Evolutionary conservation across 305 asterid species (phyloP).

Genomic region (Fraxinus latifolia): DNA sequence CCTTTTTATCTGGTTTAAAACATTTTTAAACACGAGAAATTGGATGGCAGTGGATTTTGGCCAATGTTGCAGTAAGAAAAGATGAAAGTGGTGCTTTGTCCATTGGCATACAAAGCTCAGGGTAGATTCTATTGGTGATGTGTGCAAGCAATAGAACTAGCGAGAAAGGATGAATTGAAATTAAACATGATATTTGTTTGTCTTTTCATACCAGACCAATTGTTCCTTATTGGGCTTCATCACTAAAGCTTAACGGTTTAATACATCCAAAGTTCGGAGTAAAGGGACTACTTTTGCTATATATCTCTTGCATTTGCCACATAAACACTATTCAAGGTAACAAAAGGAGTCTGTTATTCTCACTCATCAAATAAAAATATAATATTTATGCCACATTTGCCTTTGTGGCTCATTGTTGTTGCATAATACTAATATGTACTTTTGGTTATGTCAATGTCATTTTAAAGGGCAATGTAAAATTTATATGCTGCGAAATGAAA

Average conservation of each 20-base stretch:
- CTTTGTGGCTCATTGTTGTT: not conserved
- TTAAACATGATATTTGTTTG: not conserved
- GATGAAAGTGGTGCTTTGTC: not conserved
- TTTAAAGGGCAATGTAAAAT: not conserved
- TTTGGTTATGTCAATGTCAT: slow-evolving; percentile 6
- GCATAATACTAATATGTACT: not conserved
- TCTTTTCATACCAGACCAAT: not conserved
- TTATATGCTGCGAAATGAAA: not conserved
- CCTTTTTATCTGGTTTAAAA: not conserved
- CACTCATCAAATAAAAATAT: not conserved
- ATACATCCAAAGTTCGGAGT: not conserved
- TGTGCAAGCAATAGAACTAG: not conserved
- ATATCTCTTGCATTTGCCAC: not conserved
- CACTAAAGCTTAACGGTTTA: not conserved
- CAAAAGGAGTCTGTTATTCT: not conserved
- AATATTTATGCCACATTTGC: not conserved
- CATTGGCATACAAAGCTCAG: not conserved
- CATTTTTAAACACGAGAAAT: not conserved
- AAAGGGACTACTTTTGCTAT: not conserved
- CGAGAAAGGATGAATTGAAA: not conserved
- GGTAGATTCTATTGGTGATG: not conserved
- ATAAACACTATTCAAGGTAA: not conserved
- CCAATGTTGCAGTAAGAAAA: not conserved
- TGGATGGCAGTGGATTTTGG: not conserved
- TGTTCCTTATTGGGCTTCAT: not conserved